Evolutionary conservation across 768 basidiomycete genomes (phyloP).

Genomic region (Trametes cinnabarina): DNA sequence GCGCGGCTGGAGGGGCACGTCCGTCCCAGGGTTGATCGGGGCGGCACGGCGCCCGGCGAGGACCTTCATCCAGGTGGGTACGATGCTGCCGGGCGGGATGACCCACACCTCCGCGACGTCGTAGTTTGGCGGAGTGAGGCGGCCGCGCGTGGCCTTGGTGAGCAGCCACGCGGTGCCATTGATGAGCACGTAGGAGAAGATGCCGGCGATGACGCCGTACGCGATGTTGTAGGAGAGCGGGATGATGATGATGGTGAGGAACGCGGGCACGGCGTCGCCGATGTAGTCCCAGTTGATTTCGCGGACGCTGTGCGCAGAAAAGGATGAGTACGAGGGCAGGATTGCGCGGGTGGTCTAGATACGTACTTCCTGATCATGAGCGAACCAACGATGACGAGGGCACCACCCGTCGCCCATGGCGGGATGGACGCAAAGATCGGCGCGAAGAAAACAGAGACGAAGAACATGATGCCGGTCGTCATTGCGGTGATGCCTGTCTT

Average conservation of each 20-base stretch:
- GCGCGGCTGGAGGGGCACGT: conserved; percentile 6
- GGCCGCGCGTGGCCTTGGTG: conserved; percentile 53
- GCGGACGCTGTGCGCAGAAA: conserved; percentile 47
- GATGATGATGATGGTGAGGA: conserved; percentile 78
- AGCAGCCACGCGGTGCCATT: conserved; percentile 67
- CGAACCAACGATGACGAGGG: conserved; percentile 81
- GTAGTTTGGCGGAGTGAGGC: conserved; percentile 61
- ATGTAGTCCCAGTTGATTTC: conserved; percentile 91
- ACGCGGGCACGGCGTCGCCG: conserved; percentile 84
- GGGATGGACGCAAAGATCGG: conserved; percentile 89
- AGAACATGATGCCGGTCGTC: conserved; percentile 70
- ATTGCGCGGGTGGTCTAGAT: not conserved
- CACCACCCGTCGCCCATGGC: conserved; percentile 84
- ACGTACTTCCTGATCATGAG: conserved; percentile 82
- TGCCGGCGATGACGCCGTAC: conserved; percentile 83
- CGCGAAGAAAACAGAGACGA: conserved; percentile 83
- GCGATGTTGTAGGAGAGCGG: conserved; percentile 83
- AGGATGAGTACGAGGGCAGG: not conserved
- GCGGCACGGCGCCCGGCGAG: not conserved
- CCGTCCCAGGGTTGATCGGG: not conserved
- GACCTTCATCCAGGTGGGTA: conserved; percentile 60
- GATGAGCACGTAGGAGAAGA: conserved; percentile 66
- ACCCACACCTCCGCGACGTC: conserved; percentile 67
- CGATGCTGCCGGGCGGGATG: conserved; percentile 66
- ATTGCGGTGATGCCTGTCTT: conserved; percentile 84